Evolutionary conservation across 225 moss, liverwort and hornwort genomes (phyloP), one percentile per base, ranked within the genome.

Genomic region (Pseudoscleropodium purum): DNA sequence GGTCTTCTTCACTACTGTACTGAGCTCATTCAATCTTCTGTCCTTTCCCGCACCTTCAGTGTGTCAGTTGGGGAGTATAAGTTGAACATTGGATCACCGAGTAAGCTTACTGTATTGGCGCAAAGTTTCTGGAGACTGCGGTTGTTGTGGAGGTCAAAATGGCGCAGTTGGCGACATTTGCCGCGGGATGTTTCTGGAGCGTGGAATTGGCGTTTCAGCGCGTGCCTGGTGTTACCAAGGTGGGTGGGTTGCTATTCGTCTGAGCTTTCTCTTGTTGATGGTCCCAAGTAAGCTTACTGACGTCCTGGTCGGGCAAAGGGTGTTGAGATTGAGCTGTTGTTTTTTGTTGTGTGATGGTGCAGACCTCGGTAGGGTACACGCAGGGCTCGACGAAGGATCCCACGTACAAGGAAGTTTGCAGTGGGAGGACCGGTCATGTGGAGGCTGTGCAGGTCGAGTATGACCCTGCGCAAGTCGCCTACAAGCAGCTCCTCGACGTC

Each of bases 311-410:
- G n/a, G 15, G 57, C 43, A 4, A 30, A 52, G 47, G 60, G 30
- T 30, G 49, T 52, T 41, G 81, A 60, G 51, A 33, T 75, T 59
- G 84, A 83, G 18, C 37, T 27, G 47, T 31, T 56, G 39, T 39
- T 25, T 45, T 17, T 49, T 49, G 37, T 34, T 59, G 68, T 77
- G 79, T 9, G 86, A 56, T 79, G 86, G 29, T 66, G 94, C 94
- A 98, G 98, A 96, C 98, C 54, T 81, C 93, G n/a, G 97, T 98
- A 47, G 98, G 98, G 45, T 98, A 97, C 81, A 96, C 98, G 61
- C 97, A 97, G 76, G 98, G 97, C 61, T 91, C 91, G 51, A 96
- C 93, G 13, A 85, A 92, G 85, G 93, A 97, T 63, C 98, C 98
- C 20, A 94, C 94, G 3, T 97, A 98, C 79, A 75, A 88, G 65